phyloP scores from a whole-genome alignment of 768 basidiomycete species.

The Collybia sordida region DNA sequence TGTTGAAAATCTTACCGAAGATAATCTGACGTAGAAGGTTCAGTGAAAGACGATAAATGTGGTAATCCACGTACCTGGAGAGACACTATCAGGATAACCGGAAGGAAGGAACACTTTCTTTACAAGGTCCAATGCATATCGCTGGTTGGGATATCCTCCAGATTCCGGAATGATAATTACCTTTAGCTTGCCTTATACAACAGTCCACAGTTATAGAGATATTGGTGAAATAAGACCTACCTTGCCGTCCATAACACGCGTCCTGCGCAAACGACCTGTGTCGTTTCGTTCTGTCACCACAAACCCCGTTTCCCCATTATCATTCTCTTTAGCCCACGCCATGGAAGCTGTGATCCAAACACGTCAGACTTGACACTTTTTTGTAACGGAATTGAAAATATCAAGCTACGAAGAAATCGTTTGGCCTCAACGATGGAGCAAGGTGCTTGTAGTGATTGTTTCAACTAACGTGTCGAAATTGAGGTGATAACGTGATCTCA shows the following conservation, averaged over 20 bases:
- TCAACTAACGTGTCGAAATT: too few relatives aligned
- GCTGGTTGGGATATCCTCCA: background rate
- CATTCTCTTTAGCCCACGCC: too few relatives aligned
- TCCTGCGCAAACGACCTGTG: slow-evolving; percentile 13
- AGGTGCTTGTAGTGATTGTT: too few relatives aligned
- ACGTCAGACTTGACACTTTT: too few relatives aligned
- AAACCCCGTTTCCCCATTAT: background rate
- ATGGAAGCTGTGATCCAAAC: too few relatives aligned
- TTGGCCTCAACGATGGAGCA: too few relatives aligned
- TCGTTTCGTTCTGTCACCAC: slow-evolving; percentile 19
- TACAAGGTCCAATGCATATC: slow-evolving; percentile 25
- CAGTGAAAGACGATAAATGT: background rate
- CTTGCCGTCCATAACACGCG: slow-evolving; percentile 5
- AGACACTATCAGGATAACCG: slow-evolving; percentile 61
- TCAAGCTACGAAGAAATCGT: too few relatives aligned
- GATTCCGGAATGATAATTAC: slow-evolving; percentile 4
- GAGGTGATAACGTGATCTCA: too few relatives aligned
- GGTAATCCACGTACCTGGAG: slow-evolving; percentile 41
- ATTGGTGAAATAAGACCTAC: slow-evolving; percentile 5
- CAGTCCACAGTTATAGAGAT: background rate
- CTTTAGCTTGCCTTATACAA: background rate
- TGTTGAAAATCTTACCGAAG: slow-evolving; percentile 39
- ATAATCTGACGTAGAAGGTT: slow-evolving; percentile 42
- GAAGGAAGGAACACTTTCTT: slow-evolving; percentile 58
- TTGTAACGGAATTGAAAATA: too few relatives aligned